These are phyloP conservation scores for Russula dissimulans DNA, from an alignment of 768 basidiomycete species.

Conservation along the genomic window DNA sequence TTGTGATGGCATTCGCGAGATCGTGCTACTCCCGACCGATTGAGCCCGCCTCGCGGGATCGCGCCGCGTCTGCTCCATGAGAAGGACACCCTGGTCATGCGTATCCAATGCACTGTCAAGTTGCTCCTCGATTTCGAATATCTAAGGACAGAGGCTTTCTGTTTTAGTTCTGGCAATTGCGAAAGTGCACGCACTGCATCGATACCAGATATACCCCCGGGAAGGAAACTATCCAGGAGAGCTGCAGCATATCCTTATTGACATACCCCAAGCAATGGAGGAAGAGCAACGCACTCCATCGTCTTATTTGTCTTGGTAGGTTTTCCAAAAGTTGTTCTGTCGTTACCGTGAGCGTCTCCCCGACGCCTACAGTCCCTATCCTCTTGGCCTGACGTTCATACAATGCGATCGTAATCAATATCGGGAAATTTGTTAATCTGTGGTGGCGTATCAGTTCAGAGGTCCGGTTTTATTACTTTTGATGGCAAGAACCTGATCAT, in stretches of 20 bases:
- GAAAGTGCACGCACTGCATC: constrained; percentile 44
- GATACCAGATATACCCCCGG: constrained; percentile 65
- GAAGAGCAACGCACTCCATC: constrained; percentile 48
- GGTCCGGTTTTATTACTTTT: not conserved
- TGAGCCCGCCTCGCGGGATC: constrained; percentile 23
- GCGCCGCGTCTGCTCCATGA: constrained; percentile 26
- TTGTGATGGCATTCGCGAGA: constrained; percentile 2
- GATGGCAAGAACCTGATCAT: constrained; percentile 54
- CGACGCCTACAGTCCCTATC: constrained; percentile 53
- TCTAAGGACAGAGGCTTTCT: constrained; percentile 30
- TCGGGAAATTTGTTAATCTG: constrained; percentile 77
- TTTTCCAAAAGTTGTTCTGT: constrained; percentile 65
- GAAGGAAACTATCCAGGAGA: constrained; percentile 59
- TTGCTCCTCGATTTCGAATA: constrained; percentile 74
- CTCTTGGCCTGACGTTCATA: constrained; percentile 82
- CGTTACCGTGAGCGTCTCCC: constrained; percentile 60
- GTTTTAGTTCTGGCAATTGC: not conserved
- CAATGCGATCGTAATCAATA: constrained; percentile 67
- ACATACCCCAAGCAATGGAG: not conserved
- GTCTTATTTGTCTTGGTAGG: constrained; percentile 65
- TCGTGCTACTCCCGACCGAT: not conserved
- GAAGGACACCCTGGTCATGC: constrained; percentile 28
- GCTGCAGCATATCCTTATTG: constrained; percentile 33
- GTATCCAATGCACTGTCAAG: constrained; percentile 49
- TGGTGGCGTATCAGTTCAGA: not conserved